Percentiles rank a stretch among this genome's conserved stretches.
Evolutionary conservation across 139 green algal species (phyloP).

Genomic region (Bryopsis sp.): DNA sequence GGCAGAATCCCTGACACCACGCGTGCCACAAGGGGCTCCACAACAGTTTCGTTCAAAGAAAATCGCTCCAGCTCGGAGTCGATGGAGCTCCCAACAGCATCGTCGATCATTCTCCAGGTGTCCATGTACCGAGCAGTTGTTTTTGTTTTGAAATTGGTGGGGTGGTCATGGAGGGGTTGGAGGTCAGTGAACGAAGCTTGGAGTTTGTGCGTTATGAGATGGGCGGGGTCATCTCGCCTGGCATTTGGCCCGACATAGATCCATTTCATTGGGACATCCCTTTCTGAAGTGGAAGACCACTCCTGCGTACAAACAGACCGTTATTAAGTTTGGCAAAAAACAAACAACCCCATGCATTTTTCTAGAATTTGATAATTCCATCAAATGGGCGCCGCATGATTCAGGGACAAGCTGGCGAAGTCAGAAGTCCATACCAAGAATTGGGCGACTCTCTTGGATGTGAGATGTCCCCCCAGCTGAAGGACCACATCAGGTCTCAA

Average conservation of each 20-base stretch:
- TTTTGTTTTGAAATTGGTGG: neutral
- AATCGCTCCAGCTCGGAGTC: conserved; percentile 19
- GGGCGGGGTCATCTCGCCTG: conserved; percentile 64
- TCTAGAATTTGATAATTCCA: too few species aligned
- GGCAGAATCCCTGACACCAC: conserved; percentile 39
- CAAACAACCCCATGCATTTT: too few species aligned
- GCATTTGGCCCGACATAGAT: conserved; percentile 25
- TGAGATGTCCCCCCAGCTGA: conserved; percentile 70
- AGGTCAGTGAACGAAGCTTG: conserved; percentile 35
- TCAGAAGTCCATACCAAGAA: conserved; percentile 79
- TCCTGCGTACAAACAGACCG: neutral
- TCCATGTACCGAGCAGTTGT: neutral
- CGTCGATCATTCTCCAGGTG: conserved; percentile 19
- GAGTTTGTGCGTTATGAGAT: conserved; percentile 55
- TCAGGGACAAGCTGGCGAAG: neutral
- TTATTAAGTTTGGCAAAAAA: neutral
- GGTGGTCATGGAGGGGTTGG: neutral
- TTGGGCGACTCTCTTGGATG: conserved; percentile 71
- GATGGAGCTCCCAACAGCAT: neutral
- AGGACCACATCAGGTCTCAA: conserved; percentile 71
- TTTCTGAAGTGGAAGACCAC: neutral
- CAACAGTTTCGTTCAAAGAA: conserved; percentile 21
- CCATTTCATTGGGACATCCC: conserved; percentile 23
- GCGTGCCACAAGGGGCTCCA: conserved; percentile 58
- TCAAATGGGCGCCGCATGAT: too few species aligned